Evolutionary conservation across 2,329 filamentous ascomycete genomes (phyloP).

Genomic region (Pezizomycotina sp.): DNA sequence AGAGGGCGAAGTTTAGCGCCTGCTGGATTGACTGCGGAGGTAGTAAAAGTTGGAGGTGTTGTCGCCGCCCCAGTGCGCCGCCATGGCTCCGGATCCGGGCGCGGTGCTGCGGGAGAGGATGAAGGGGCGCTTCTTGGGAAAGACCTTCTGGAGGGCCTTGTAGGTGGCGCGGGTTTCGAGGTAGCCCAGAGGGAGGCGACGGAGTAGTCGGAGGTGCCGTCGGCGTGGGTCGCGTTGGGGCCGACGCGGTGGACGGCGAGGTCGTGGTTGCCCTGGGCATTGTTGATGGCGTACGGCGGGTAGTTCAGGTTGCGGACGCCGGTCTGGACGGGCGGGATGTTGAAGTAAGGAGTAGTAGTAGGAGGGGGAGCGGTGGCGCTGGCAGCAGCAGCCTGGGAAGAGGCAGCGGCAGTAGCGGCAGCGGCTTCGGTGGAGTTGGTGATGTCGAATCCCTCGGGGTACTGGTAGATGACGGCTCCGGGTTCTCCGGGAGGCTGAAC

Average conservation of each 20-base stretch:
- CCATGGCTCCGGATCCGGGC: constrained; percentile 55
- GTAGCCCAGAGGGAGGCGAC: constrained; percentile 66
- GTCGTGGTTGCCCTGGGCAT: constrained; percentile 40
- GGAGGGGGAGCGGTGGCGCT: constrained; percentile 5
- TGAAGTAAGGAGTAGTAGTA: constrained; percentile 8
- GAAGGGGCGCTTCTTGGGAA: constrained; percentile 56
- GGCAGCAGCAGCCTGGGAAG: constrained; percentile 4
- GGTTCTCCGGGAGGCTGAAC: constrained; percentile 50
- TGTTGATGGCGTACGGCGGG: constrained; percentile 62
- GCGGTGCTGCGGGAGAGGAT: constrained; percentile 75
- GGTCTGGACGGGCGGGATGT: constrained; percentile 35
- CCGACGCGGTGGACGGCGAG: constrained; percentile 56
- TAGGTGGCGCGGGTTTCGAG: constrained; percentile 65
- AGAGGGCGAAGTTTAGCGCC: constrained; percentile 56
- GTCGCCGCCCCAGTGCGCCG: constrained; percentile 58
- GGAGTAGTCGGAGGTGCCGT: constrained; percentile 61
- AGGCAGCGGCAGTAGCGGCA: constrained; percentile 36
- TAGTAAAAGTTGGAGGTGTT: constrained; percentile 35
- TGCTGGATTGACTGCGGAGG: constrained; percentile 64
- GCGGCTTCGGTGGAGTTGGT: constrained; percentile 53
- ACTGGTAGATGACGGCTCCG: constrained; percentile 42
- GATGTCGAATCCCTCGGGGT: constrained; percentile 52
- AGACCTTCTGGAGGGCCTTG: constrained; percentile 46
- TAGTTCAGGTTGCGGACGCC: constrained; percentile 51
- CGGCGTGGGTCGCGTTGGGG: constrained; percentile 60